A percentile compares a stretch with the other conserved stretches of the same genome.
Evolutionary conservation across 306 rosid genomes (phyloP).

Genomic region (Abrus precatorius): DNA sequence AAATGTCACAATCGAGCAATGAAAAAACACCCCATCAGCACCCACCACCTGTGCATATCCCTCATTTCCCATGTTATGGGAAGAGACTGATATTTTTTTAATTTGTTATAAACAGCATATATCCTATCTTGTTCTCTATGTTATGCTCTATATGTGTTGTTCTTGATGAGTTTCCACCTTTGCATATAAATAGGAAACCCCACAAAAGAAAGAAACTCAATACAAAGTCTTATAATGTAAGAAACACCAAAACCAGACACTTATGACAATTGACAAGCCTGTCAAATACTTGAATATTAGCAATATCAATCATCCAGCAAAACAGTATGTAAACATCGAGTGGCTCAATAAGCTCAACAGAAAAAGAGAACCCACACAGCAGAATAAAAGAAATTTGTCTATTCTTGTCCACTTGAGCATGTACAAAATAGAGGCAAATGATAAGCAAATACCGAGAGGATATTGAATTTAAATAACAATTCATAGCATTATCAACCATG

Average conservation of each 20-base stretch:
- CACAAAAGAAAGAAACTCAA: constrained; percentile 44
- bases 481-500: constrained; percentile 39
- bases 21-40: constrained; percentile 86
- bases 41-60: constrained; percentile 93
- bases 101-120: constrained; percentile 54
- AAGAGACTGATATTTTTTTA: constrained; percentile 64
- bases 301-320: constrained; percentile 53
- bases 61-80: constrained; percentile 80
- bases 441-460: constrained; percentile 44
- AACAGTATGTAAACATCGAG: constrained; percentile 45
- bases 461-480: constrained; percentile 49
- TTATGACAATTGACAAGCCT: constrained; percentile 24
- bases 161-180: constrained; percentile 40
- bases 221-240: constrained; percentile 42
- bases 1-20: constrained; percentile 91
- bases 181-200: constrained; percentile 36
- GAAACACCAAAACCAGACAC: constrained; percentile 47
- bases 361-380: constrained; percentile 54
- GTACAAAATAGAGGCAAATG: constrained; percentile 45
- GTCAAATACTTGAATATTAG: constrained; percentile 52
- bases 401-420: constrained; percentile 57
- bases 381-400: constrained; percentile 50
- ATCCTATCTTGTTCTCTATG: constrained; percentile 53
- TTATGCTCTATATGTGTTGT: constrained; percentile 34
- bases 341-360: constrained; percentile 54